Conservation (phyloP, 75 land plant species). For the Pinus tabuliformis region DNA sequence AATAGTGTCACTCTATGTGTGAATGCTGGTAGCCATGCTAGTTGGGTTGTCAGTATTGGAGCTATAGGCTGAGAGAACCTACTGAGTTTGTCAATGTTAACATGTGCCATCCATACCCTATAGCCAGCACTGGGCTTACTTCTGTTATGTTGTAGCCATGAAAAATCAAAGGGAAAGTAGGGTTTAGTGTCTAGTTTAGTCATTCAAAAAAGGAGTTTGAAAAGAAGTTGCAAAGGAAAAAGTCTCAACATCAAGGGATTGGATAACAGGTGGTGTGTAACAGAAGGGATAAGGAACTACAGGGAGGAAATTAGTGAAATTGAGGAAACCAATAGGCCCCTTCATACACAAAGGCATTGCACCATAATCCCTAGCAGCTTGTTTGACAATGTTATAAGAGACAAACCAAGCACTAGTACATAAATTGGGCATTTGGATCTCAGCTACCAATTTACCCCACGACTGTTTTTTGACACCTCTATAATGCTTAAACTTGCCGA, state of each 20-base stretch:
- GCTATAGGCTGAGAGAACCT: too few relatives aligned
- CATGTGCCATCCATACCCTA: too few relatives aligned
- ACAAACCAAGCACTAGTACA: constrained; percentile 25
- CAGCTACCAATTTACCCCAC: constrained; percentile 33
- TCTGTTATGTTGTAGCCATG: too few relatives aligned
- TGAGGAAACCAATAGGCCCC: constrained; percentile 18
- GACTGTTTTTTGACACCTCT: constrained; percentile 21
- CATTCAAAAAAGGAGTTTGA: too few relatives aligned
- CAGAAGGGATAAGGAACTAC: constrained; percentile 8
- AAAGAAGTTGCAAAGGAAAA: too few relatives aligned
- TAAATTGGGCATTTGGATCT: constrained; percentile 25
- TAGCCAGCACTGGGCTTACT: too few relatives aligned
- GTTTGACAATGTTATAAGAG: constrained; percentile 21
- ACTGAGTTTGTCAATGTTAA: too few relatives aligned
- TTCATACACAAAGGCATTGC: constrained; percentile 19
- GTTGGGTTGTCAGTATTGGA: too few relatives aligned
- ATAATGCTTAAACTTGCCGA: not conserved
- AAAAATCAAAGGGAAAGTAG: too few relatives aligned
- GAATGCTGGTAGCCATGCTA: too few relatives aligned
- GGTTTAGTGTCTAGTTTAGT: too few relatives aligned
- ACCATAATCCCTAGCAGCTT: constrained; percentile 30
- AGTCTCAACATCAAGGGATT: not conserved
- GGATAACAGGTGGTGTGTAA: constrained; percentile 11
- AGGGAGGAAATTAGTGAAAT: constrained; percentile 14
- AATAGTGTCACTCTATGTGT: too few relatives aligned